Conservation (phyloP, 1,139 yeast species). For the Zhuliangozyma parablackwelliae region DNA sequence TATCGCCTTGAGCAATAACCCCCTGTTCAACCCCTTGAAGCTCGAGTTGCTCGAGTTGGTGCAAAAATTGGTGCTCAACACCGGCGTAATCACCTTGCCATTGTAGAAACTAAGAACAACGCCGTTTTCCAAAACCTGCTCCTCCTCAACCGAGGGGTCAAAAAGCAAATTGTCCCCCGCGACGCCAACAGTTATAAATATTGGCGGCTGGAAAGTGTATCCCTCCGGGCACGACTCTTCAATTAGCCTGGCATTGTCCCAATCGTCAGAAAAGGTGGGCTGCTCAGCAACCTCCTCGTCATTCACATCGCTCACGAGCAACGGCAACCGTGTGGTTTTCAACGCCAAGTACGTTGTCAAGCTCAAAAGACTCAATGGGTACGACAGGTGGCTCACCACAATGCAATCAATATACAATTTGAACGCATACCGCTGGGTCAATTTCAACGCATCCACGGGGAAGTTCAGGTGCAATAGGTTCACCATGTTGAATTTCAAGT, state of each 20-base stretch:
- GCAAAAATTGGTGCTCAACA: constrained; percentile 53
- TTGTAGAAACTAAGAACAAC: constrained; percentile 66
- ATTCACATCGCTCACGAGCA: constrained; percentile 57
- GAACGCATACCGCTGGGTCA: constrained; percentile 72
- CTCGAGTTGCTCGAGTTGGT: constrained; percentile 35
- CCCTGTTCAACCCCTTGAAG: constrained; percentile 35
- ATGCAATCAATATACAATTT: constrained; percentile 76
- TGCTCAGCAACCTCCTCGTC: constrained; percentile 69
- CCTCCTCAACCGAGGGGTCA: constrained; percentile 85
- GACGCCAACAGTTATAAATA: constrained; percentile 69
- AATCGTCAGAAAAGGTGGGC: constrained; percentile 88
- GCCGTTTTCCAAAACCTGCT: constrained; percentile 82
- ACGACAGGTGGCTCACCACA: constrained; percentile 59
- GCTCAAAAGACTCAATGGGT: constrained; percentile 76
- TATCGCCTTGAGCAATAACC: constrained; percentile 24
- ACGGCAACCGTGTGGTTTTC: constrained; percentile 72
- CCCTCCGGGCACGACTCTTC: constrained; percentile 12
- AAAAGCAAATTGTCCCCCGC: constrained; percentile 64
- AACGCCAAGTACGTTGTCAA: constrained; percentile 78
- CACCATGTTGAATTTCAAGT: constrained; percentile 49
- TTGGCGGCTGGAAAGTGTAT: constrained; percentile 57
- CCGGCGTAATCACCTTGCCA: constrained; percentile 61
- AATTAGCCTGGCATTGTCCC: constrained; percentile 55
- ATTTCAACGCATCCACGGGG: constrained; percentile 46
- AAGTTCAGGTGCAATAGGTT: constrained; percentile 46